These are phyloP conservation scores for Didymella arachidicola DNA, from an alignment of 2,329 filamentous ascomycete genomes.

Conservation along the genomic window DNA sequence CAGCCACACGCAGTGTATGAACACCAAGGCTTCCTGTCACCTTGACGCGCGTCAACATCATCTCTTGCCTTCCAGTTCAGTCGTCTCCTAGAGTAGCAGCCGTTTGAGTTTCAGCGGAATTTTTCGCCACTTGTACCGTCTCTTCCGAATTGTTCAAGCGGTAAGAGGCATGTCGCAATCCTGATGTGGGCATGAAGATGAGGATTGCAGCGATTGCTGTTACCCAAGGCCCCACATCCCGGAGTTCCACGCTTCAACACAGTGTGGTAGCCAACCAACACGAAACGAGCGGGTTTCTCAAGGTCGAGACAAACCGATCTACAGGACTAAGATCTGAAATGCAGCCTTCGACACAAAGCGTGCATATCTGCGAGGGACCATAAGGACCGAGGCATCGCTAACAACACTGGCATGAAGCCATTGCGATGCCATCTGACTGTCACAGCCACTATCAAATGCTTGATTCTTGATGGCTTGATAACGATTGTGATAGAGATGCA, in stretches of 20 bases:
- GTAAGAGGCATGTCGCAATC: slow-evolving; percentile 5
- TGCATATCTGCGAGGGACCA: not conserved
- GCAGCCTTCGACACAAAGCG: slow-evolving; percentile 3
- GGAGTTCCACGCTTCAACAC: not conserved
- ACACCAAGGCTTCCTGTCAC: slow-evolving; percentile 2
- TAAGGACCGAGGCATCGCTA: not conserved
- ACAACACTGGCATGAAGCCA: not conserved
- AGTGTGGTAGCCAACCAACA: slow-evolving; percentile 7
- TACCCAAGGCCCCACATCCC: slow-evolving; percentile 13
- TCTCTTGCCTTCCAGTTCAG: slow-evolving; percentile 4
- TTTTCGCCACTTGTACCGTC: not conserved
- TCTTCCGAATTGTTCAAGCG: not conserved
- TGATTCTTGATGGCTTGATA: not conserved
- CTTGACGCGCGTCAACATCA: slow-evolving; percentile 18
- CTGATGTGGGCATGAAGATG: not conserved
- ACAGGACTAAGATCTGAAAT: slow-evolving; percentile 9
- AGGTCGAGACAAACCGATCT: slow-evolving; percentile 16
- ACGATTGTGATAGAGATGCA: not conserved
- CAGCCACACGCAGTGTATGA: slow-evolving; percentile 11
- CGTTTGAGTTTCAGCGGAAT: not conserved
- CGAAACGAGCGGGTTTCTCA: slow-evolving; percentile 4
- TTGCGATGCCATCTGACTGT: not conserved
- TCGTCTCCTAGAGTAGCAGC: not conserved
- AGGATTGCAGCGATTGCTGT: not conserved
- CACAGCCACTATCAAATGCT: not conserved